Percentiles rank a stretch among this genome's conserved stretches.
These are phyloP conservation scores for Rhodofomes roseus DNA, from an alignment of 1,284 basidiomycete genomes.

Conservation along the genomic window DNA sequence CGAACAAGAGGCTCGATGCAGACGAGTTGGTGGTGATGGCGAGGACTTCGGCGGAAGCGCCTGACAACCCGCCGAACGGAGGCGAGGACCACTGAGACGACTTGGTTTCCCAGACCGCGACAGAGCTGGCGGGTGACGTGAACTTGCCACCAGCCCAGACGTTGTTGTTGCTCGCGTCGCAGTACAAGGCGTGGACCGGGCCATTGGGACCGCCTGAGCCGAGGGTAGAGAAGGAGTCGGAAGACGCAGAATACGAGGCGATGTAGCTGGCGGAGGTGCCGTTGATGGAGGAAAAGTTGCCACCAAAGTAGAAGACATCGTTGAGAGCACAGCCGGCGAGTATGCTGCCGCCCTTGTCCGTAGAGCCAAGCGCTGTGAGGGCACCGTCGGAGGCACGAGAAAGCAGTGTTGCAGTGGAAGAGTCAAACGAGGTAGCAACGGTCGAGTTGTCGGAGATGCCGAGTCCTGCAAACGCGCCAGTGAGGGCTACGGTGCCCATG, in stretches of 20 bases:
- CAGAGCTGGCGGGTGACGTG: conserved; percentile 62
- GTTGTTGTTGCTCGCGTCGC: conserved; percentile 67
- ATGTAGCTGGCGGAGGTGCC: conserved; percentile 60
- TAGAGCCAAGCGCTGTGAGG: conserved; percentile 61
- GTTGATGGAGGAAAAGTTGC: conserved; percentile 69
- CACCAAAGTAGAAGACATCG: conserved; percentile 69
- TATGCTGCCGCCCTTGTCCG: conserved; percentile 68
- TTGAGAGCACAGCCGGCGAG: conserved; percentile 61
- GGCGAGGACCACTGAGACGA: conserved; percentile 69
- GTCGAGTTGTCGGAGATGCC: conserved; percentile 65
- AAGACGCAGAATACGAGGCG: conserved; percentile 66
- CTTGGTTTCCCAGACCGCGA: conserved; percentile 77
- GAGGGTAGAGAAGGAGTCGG: conserved; percentile 55
- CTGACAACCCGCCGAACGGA: conserved; percentile 81
- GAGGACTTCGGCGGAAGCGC: conserved; percentile 63
- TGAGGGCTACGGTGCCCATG: conserved; percentile 86
- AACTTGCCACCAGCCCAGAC: conserved; percentile 90
- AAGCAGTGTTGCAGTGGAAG: conserved; percentile 66
- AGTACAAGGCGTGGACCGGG: conserved; percentile 73
- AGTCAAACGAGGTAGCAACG: conserved; percentile 55
- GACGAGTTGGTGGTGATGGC: conserved; percentile 78
- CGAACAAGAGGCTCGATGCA: conserved; percentile 76
- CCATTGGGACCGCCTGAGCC: conserved; percentile 67
- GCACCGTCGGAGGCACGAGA: conserved; percentile 62
- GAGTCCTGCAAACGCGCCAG: conserved; percentile 84